Base-by-base conservation (phyloP, 1,284 basidiomycete species). In the Malassezia slooffiae region DNA sequence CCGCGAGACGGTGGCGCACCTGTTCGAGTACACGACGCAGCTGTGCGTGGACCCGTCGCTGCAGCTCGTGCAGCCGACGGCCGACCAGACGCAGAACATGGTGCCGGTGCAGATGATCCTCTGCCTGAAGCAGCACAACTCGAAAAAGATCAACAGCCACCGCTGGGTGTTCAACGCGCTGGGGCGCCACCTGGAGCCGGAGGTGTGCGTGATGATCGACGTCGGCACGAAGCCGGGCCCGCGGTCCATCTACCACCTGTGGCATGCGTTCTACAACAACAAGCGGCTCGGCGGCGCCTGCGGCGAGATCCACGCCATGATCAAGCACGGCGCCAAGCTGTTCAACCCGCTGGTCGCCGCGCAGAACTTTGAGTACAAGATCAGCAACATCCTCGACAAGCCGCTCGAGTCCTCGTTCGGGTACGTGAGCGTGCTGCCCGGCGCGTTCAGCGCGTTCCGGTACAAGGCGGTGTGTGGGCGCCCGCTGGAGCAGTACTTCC, bases 151-250 rank as follows among this genome's bases (percentile, higher is more conserved):
- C 59, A 70, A 73, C 51, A 67, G 70, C 30, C 75, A 77, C 54
- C 80, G 91, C 38, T 97, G 91, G 91, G 76, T 97, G 23, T 97
- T 97, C 77, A 95, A 96, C 62, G 91, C 87, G 6, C 81, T 97
- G 42, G 90, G 88, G 0, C 78, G 76, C 54, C 83, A 85, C 13
- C 40, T 69, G 4, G 57, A 67, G 36, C 66, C 63, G 40, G 64
- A 69, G 24, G 43, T 67, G 15, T 65, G 63, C 42, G 54, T 69
- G 19, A 55, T 69, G 17, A 52, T 69, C 50, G 66, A 69, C 37
- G 66, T 63, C 6, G 66, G 66, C 5, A 69, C 66, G 36, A 69
- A 69, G 47, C 66, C 64, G 0, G 62, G 64, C n/a, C 53, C 54
- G 52, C 58, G 57, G 38, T 57, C 58, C 29, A 49, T 69, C 30